Base-by-base conservation (phyloP, 2,329 filamentous ascomycete species). In the Diplodia seriata region DNA sequence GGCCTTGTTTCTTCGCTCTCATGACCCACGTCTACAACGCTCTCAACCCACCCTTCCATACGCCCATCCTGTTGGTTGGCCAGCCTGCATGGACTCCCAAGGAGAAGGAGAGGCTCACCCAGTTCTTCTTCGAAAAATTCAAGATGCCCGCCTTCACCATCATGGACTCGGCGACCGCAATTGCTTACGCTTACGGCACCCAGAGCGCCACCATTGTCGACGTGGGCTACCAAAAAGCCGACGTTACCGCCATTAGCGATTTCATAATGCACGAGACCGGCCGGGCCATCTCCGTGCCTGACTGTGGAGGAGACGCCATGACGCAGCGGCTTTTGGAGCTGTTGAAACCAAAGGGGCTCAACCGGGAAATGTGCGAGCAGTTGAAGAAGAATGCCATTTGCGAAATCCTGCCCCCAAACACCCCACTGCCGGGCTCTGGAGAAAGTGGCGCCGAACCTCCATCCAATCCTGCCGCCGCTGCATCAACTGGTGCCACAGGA, bases 101-200 rank as follows among this genome's bases (percentile, higher is more conserved):
- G 70, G 93, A 97, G 78, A 90, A 90, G 76, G 94, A 98, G 80
- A 87, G 87, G 49, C 90, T 99, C 72, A 91, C 94, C 15, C 92
- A 95, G 70, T 99, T 97, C 83, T 88, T 98, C 71, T 99, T 99
- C 75, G 95, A 99, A 80, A 96, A 95, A 81, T 97, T 97, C 76
- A 95, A 94, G 82, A 95, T 93, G 0, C 95, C 95, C 0, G 93
- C 92, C 0, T 91, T 99, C 63, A 94, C 91, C 73, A 85, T 98
- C 70, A 90, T 99, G 82, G 92, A 98, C 79, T 91, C 93, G 73
- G 94, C 92, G 3, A 82, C 96, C 56, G 94, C 95, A 31, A 91
- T 93, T 0, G 90, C 83, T 68, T 90, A 88, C 74, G 89, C 95
- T 68, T 98, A 96, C 75, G 94, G 93, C 12, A 86, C 93, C 36